Conservation (phyloP, 2,329 filamentous ascomycete species). For the Pleurostoma richardsiae region DNA sequence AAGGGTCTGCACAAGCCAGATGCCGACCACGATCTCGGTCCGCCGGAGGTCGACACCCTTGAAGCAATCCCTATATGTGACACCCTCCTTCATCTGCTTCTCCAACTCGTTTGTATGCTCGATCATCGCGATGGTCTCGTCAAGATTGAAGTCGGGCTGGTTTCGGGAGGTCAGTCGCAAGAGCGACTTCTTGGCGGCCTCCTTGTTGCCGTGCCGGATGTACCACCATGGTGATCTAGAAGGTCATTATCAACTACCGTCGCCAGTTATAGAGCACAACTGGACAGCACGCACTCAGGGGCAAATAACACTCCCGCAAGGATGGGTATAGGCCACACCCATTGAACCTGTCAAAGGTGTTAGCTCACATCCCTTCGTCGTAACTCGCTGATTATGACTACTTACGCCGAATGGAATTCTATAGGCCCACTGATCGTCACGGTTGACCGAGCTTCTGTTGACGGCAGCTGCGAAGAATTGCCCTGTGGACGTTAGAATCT, state of each 20-base stretch:
- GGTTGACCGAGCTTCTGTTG: conserved; percentile 32
- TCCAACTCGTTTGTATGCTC: conserved; percentile 47
- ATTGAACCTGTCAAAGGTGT: conserved; percentile 45
- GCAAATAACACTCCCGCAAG: conserved; percentile 22
- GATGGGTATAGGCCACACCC: conserved; percentile 41
- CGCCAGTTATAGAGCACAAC: neutral
- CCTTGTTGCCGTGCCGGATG: conserved; percentile 29
- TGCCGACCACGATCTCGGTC: conserved; percentile 44
- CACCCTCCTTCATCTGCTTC: conserved; percentile 33
- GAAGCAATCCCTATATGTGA: conserved; percentile 46
- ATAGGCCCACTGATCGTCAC: conserved; percentile 41
- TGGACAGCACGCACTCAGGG: conserved; percentile 14
- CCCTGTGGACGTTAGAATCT: conserved; percentile 11
- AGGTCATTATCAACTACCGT: neutral
- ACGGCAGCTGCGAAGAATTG: conserved; percentile 46
- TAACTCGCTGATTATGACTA: too few relatives aligned
- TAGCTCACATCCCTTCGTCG: too few relatives aligned
- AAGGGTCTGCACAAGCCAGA: conserved; percentile 44
- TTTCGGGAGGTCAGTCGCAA: conserved; percentile 20
- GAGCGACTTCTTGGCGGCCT: conserved; percentile 25
- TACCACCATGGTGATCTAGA: conserved; percentile 37
- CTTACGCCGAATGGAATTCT: conserved; percentile 21
- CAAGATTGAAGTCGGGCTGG: conserved; percentile 29
- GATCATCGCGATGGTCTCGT: conserved; percentile 48
- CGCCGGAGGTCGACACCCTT: conserved; percentile 44